Evolutionary conservation across 495 filamentous ascomycete genomes (phyloP), one percentile per base, ranked within the genome.

Genomic region (Aspergillus asperescens): DNA sequence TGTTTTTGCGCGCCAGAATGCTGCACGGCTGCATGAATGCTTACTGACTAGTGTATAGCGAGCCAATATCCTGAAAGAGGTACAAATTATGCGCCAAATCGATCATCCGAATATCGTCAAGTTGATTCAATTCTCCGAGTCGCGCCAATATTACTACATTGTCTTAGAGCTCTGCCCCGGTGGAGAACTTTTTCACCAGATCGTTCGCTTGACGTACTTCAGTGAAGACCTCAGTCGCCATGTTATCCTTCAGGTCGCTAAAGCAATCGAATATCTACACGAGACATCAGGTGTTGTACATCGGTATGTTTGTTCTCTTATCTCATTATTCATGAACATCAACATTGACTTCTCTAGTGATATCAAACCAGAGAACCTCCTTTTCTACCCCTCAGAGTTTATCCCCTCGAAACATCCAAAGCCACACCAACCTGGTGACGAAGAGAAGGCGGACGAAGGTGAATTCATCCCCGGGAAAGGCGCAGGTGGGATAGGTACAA

Each of bases 181-280:
- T 37, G 93, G 93, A 65, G 93, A 98, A 71, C 72, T 98, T 15
- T 98, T 98, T 77, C 93, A 98, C 63, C 94, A 98, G 64, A 97
- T 98, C 63, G 93, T 98, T 39, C 84, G 94, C 48, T 82, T 98
- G 64, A 98, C 93, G 7, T 98, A 97, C 67, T 98, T 98, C 66
- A 96, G 90, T 72, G 93, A 98, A 68, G 85, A 96, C 32, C 77
- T 98, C 0, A 91, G 90, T 34, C 82, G 93, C 52, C 93, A 97
- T 68, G 92, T 96, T 58, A 98, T 98, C 54, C 68, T 79, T 0
- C 93, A 97, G 65, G 93, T 98, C 19, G 93, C 93, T 5, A 83
- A 95, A 53, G 90, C 93, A 2, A 80, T 98, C 49, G 87, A 90
- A 64, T 96, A 97, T 66, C 74, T 98, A 41, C 93, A 98, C 58